A percentile compares a stretch with the other conserved stretches of the same genome.
phyloP scores from a whole-genome alignment of 2,329 filamentous ascomycete species.

The Truncatella angustata region DNA sequence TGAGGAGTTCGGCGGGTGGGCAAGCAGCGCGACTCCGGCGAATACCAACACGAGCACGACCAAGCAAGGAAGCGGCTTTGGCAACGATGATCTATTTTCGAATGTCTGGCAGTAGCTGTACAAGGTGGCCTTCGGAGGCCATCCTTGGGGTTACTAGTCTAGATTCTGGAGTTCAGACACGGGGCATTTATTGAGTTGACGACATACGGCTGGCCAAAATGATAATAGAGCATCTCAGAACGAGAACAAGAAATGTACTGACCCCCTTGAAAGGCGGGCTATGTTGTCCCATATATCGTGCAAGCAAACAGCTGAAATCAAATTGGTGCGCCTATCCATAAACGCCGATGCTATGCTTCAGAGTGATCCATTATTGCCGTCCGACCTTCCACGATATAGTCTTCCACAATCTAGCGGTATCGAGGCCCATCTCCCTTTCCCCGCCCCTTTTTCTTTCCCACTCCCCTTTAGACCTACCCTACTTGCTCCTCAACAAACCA shows the following conservation, averaged over 20 bases:
- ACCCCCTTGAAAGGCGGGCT: neutral
- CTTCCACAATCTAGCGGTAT: neutral
- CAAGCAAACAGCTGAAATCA: neutral
- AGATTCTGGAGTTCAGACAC: too few relatives aligned
- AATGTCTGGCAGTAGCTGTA: constrained; percentile 82
- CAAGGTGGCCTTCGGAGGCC: neutral
- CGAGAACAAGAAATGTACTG: constrained; percentile 2
- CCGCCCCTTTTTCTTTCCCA: too few relatives aligned
- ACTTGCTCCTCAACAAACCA: too few relatives aligned
- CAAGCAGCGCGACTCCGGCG: constrained; percentile 62
- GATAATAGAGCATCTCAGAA: neutral
- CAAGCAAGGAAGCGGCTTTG: constrained; percentile 60
- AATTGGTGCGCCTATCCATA: constrained; percentile 9
- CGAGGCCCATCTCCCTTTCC: too few relatives aligned
- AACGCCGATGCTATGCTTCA: constrained; percentile 34
- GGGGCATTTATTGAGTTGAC: too few relatives aligned
- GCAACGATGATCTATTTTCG: constrained; percentile 84
- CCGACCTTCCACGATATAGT: neutral
- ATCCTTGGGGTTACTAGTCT: neutral
- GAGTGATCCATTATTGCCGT: neutral
- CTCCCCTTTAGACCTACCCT: too few relatives aligned
- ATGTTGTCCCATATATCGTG: constrained; percentile 6
- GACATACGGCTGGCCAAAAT: constrained; percentile 4
- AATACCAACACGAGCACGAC: constrained; percentile 31
- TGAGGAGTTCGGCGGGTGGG: constrained; percentile 96